Evolutionary conservation across 306 rosid species (phyloP), one percentile per base, ranked within the genome.

Genomic region (Castanospermum australe): DNA sequence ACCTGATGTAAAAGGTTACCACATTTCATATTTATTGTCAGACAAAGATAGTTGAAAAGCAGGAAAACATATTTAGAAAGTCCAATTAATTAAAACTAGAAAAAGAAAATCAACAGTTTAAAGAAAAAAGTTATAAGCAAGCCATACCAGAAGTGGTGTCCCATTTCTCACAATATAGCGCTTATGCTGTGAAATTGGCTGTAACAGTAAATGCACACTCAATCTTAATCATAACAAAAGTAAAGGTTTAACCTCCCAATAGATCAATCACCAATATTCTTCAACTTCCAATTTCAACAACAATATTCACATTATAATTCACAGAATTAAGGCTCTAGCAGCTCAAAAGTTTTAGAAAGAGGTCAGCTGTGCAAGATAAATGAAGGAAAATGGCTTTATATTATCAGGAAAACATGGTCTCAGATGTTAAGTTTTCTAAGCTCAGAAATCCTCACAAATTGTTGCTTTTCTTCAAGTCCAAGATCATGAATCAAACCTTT

Each of bases 101-200:
- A 80, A 64, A 73, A 32, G 38, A 78, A 14, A 65, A 78, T 45
- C 50, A 75, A 41, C 15, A 61, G 57, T 60, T 42, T 41, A 62
- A 38, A 48, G 38, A 67, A 11, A 33, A 61, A 72, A 32, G 36
- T 45, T 63, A 81, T 50, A 76, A 32, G 68, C 24, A 81, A 81
- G 50, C 81, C 88, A 78, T 92, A 95, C 99, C 95, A 95, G 80
- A 60, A 88, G 83, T 3, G 99, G 97, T n/a, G 6, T 33, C 44
- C 99, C 99, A 54, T 92, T 83, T 89, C 90, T 88, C 77, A 89
- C 99, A 65, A 95, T 85, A 81, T 92, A 95, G 67, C 95, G 94
- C 71, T 95, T 95, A 73, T 87, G 90, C 84, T 92, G 99, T 55
- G 97, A 89, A 69, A 91, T 84, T 51, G 99, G 98, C 99, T 95